Base-by-base conservation (phyloP, 2,329 filamentous ascomycete genomes). In the Lachnellula cervina region DNA sequence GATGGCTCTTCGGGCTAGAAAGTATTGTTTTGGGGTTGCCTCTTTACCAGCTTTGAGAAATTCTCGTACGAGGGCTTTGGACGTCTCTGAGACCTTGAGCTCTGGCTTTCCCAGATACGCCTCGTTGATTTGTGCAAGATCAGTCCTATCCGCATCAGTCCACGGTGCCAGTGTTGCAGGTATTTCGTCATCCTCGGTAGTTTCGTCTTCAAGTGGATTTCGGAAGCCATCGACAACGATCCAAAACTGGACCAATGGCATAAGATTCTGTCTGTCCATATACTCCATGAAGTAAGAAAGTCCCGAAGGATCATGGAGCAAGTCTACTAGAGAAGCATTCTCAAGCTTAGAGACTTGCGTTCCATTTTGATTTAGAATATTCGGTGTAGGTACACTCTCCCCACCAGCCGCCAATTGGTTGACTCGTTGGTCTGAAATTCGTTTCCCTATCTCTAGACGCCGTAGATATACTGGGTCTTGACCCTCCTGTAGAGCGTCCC, bases 211-310 rank as follows among this genome's bases (percentile, higher is more conserved):
- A 2, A 99, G 76, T 0, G 94, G 95, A 64, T 95, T 96, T 43
- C 95, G 88, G 64, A 97, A 90, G 0, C 94, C 93, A 73, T 99
- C 94, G 5, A 97, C 94, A 3, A 97, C 94, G 42, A 99, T 86
- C 91, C 93, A 99, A 71, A 97, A 99, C 67, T 99, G 94, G 5
- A 99, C 92, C 47, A 97, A 76, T 14, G 88, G 82, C 87, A 97
- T 93, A 25, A 93, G 78, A 16, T 82, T 80, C 69, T 92, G 88
- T 43, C 94, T 86, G 70, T 99, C 94, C 94, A 99, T 99, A 68
- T 91, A 97, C 70, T 99, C 94, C 94, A 99, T 99, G 74, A 99
- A 97, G 70, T 96, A 99, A 2, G 94, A 97, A 8, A 99, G 78
- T 0, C 90, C 93, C 1, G 93, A 88, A 2, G 94, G 83, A 71